Percentiles rank a stretch among this genome's conserved stretches.
phyloP scores from a whole-genome alignment of 2,329 filamentous ascomycete species.

The Aspergillus latus region DNA sequence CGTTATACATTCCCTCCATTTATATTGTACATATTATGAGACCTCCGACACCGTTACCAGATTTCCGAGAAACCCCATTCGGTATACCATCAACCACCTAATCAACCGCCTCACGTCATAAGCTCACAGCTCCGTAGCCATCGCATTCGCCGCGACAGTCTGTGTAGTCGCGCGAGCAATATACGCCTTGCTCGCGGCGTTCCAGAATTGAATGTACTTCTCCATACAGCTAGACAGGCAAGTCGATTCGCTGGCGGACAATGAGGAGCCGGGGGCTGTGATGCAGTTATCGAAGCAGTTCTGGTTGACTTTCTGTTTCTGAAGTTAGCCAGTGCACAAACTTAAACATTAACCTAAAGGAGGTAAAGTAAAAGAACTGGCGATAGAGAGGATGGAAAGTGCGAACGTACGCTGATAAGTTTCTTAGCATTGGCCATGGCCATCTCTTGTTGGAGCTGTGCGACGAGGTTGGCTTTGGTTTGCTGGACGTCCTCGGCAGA shows the following conservation, averaged over 20 bases:
- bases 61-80: too few relatives aligned
- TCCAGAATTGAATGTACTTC: conserved; percentile 81
- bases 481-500: conserved; percentile 31
- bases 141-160: conserved; percentile 29
- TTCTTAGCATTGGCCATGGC: conserved; percentile 67
- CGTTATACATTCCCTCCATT: not conserved
- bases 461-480: conserved; percentile 58
- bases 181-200: conserved; percentile 68
- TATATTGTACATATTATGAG: not conserved
- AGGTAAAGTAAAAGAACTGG: not conserved
- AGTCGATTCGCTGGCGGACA: conserved; percentile 66
- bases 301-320: conserved; percentile 71
- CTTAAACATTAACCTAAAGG: not conserved
- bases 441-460: conserved; percentile 64
- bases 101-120: conserved; percentile 5
- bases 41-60: not conserved
- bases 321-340: not conserved
- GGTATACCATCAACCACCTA: not conserved
- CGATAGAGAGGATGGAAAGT: not conserved
- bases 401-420: conserved; percentile 64
- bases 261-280: conserved; percentile 63
- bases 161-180: conserved; percentile 59
- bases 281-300: conserved; percentile 79
- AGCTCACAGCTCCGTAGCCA: conserved; percentile 13
- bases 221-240: conserved; percentile 79